Evolutionary conservation across 768 basidiomycete species (phyloP).

Genomic region (Daedaleopsis nitida): DNA sequence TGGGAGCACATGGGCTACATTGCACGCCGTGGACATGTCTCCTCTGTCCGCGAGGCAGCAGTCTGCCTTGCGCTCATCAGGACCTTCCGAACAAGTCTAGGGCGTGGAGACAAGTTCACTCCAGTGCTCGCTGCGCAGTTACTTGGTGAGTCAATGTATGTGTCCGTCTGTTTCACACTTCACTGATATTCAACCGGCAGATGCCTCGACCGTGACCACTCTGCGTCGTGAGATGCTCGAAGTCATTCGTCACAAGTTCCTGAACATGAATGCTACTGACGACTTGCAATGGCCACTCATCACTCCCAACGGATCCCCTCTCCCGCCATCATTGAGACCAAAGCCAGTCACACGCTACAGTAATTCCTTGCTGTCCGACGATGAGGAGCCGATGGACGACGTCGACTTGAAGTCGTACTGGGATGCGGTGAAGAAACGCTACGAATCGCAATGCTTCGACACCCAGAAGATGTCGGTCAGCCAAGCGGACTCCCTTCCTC

Average conservation of each 20-base stretch:
- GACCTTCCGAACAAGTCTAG: conserved; percentile 81
- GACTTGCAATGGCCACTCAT: conserved; percentile 79
- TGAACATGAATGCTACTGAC: conserved; percentile 43
- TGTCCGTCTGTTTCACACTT: not conserved
- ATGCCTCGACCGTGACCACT: conserved; percentile 74
- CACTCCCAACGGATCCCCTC: conserved; percentile 43
- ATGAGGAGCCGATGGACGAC: conserved; percentile 33
- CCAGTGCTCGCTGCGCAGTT: conserved; percentile 62
- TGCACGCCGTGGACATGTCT: conserved; percentile 59
- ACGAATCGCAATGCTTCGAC: conserved; percentile 48
- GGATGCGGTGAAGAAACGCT: conserved; percentile 56
- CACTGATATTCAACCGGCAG: conserved; percentile 40
- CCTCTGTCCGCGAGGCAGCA: conserved; percentile 74
- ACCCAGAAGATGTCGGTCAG: conserved; percentile 43
- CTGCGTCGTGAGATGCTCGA: conserved; percentile 87
- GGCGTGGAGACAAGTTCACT: conserved; percentile 50
- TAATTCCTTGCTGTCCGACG: conserved; percentile 27
- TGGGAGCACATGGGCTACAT: conserved; percentile 62
- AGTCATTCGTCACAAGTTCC: conserved; percentile 72
- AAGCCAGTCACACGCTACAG: conserved; percentile 19
- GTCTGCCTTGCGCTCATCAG: conserved; percentile 70
- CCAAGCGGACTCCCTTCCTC: conserved; percentile 54
- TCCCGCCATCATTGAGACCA: conserved; percentile 31
- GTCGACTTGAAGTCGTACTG: conserved; percentile 58
- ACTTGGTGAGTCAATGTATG: conserved; percentile 47